These are phyloP conservation scores for Jamesozyma jinghongensis DNA, from an alignment of 805 yeast species.

Conservation along the genomic window DNA sequence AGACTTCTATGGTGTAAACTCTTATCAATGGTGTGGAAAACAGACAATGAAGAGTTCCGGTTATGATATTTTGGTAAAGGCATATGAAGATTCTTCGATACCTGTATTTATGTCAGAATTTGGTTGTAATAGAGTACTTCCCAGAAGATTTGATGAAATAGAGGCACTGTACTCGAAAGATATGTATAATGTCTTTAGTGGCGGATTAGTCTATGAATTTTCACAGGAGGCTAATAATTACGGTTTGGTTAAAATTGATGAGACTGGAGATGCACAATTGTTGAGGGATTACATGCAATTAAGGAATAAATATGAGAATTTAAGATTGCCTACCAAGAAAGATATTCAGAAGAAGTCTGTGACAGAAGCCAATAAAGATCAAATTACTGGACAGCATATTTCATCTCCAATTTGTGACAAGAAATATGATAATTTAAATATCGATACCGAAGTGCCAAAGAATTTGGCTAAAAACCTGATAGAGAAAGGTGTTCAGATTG, in stretches of 20 bases:
- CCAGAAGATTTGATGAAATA: conserved; percentile 73
- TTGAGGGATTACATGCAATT: conserved; percentile 43
- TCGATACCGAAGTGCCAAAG: conserved; percentile 33
- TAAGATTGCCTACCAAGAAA: conserved; percentile 21
- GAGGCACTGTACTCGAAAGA: conserved; percentile 55
- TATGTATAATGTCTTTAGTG: conserved; percentile 73
- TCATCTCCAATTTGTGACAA: conserved; percentile 25
- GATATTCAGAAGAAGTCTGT: not conserved
- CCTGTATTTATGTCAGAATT: conserved; percentile 88
- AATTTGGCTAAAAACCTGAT: conserved; percentile 40
- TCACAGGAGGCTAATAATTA: conserved; percentile 72
- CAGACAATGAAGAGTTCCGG: conserved; percentile 80
- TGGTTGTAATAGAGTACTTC: conserved; percentile 79
- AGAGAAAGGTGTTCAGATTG: conserved; percentile 39
- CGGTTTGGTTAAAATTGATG: conserved; percentile 54
- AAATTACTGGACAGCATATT: not conserved
- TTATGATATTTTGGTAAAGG: conserved; percentile 56
- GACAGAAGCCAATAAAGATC: not conserved
- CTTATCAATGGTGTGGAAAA: conserved; percentile 94
- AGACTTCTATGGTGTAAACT: conserved; percentile 90
- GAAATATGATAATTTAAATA: conserved; percentile 32
- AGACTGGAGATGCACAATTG: conserved; percentile 34
- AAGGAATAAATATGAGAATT: conserved; percentile 36
- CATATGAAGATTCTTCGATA: conserved; percentile 54
- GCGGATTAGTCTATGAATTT: conserved; percentile 78